Conservation (phyloP, 164 flowering plant genomes). For the Vitis rupestris region DNA sequence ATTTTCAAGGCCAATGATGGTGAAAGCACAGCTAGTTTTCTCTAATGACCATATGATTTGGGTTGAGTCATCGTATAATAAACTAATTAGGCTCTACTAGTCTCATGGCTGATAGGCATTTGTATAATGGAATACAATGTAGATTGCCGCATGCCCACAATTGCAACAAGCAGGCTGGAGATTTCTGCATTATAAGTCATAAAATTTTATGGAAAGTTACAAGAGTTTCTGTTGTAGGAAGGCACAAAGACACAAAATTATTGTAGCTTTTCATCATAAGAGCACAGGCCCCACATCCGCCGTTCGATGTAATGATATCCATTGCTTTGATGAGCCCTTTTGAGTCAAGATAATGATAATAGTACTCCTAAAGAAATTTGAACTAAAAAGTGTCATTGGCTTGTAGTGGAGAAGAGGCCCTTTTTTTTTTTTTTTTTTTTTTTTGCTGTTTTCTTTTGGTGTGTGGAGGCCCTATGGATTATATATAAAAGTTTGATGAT, state of each 20-base stretch:
- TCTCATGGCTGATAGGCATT: too few relatives aligned
- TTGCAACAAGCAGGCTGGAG: too few relatives aligned
- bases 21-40: too few relatives aligned
- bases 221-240: too few relatives aligned
- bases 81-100: too few relatives aligned
- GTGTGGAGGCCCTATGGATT: neutral
- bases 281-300: conserved; percentile 36
- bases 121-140: too few relatives aligned
- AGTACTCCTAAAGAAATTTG: neutral
- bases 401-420: conserved; percentile 20
- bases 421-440: neutral
- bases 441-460: neutral
- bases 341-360: conserved; percentile 22
- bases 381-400: conserved; percentile 20
- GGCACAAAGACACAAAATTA: conserved; percentile 7
- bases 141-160: too few relatives aligned
- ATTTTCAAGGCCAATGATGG: too few relatives aligned
- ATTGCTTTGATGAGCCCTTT: conserved; percentile 12
- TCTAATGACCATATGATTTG: too few relatives aligned
- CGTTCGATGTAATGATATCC: conserved; percentile 34
- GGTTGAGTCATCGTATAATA: too few relatives aligned
- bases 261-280: conserved; percentile 3
- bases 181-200: too few relatives aligned
- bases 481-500: conserved; percentile 2
- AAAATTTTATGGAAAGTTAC: too few relatives aligned